phyloP scores from a whole-genome alignment of 2,329 filamentous ascomycete genomes.

The Rhinocladiella mackenziei region DNA sequence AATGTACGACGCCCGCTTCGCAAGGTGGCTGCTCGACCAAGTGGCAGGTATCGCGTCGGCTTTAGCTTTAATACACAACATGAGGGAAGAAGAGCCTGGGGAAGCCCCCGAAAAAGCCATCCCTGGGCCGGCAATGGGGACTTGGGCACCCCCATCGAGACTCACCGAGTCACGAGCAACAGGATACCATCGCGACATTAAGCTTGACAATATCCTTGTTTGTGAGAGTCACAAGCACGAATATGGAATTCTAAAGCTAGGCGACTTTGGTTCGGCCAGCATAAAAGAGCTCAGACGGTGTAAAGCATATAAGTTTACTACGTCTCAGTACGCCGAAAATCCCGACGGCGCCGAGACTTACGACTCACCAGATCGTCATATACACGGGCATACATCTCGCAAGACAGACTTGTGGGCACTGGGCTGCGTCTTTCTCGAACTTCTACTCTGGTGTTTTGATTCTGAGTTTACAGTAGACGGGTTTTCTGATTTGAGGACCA shows the following conservation, averaged over 20 bases:
- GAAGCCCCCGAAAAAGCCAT: background rate
- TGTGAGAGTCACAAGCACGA: constrained; percentile 11
- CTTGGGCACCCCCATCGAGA: too few relatives aligned
- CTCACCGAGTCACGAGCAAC: too few relatives aligned
- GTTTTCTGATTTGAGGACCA: background rate
- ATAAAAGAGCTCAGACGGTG: constrained; percentile 21
- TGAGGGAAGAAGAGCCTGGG: background rate
- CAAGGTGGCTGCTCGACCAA: constrained; percentile 13
- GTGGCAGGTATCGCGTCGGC: constrained; percentile 13
- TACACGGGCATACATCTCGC: constrained; percentile 18
- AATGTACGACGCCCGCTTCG: background rate
- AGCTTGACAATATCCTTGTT: constrained; percentile 31
- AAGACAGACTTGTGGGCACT: constrained; percentile 32
- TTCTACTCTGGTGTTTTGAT: constrained; percentile 26
- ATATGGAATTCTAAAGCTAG: constrained; percentile 18
- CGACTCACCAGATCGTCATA: constrained; percentile 25
- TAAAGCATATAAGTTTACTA: background rate
- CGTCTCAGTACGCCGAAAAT: constrained; percentile 6
- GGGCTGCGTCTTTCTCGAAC: constrained; percentile 31
- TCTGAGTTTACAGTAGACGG: background rate
- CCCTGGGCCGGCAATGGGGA: background rate
- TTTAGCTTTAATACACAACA: constrained; percentile 11
- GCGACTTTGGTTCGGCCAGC: constrained; percentile 28
- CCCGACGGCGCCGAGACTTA: constrained; percentile 19
- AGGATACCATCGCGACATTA: constrained; percentile 34